Evolutionary conservation across 495 filamentous ascomycete genomes (phyloP).

Genomic region (Apodospora peruviana): DNA sequence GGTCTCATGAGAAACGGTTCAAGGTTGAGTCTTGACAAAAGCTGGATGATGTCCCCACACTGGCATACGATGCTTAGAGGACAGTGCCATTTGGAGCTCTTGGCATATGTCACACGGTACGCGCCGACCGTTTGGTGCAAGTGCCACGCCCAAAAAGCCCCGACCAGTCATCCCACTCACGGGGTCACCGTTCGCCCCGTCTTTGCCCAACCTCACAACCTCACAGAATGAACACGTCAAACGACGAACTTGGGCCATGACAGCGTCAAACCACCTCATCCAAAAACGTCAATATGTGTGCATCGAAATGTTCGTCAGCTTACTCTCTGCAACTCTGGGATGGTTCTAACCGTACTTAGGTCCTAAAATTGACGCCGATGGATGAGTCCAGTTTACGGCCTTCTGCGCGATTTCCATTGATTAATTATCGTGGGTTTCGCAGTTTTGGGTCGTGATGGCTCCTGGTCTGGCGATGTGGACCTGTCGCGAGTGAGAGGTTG

Average conservation of each 20-base stretch:
- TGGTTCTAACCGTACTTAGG: no score
- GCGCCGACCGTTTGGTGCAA: no score
- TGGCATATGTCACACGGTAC: no score
- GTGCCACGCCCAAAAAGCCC: no score
- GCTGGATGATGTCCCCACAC: no score
- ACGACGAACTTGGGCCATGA: background rate
- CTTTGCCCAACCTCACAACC: slow-evolving; percentile 11
- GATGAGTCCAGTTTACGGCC: background rate
- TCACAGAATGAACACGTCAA: slow-evolving; percentile 7
- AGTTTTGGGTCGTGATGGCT: slow-evolving; percentile 9
- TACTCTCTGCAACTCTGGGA: background rate
- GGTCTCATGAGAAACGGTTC: no score
- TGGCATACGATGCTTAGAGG: no score
- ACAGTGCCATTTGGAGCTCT: no score
- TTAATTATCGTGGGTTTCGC: slow-evolving; percentile 5
- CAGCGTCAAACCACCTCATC: background rate
- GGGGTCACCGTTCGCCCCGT: background rate
- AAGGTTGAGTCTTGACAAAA: no score
- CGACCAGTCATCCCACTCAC: background rate
- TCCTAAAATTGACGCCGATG: no score
- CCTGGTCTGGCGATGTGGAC: slow-evolving; percentile 16
- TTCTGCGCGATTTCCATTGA: background rate
- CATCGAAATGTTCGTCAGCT: slow-evolving; percentile 3
- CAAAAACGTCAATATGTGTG: background rate
- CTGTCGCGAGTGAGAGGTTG: slow-evolving; percentile 12